A percentile compares a stretch with the other conserved stretches of the same genome.
Conservation (phyloP, 2,329 filamentous ascomycete genomes). For the Sarocladiaceae sp. region DNA sequence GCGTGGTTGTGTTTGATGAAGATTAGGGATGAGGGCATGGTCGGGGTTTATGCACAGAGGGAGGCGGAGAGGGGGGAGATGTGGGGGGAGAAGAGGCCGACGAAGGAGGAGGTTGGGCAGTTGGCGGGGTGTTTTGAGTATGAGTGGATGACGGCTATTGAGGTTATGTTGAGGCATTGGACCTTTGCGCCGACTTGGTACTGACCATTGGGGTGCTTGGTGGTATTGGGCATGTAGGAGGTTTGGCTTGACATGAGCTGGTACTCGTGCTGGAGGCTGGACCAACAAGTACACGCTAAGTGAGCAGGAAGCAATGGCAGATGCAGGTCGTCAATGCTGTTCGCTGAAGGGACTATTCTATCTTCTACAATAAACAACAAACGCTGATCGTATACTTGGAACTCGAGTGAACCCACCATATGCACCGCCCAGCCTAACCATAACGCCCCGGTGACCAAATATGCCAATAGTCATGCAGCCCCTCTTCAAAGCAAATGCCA, state of each 20-base stretch:
- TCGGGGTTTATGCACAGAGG: constrained; percentile 54
- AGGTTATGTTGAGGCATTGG: constrained; percentile 68
- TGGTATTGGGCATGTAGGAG: no score
- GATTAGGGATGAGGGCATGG: constrained; percentile 58
- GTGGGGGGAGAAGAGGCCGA: constrained; percentile 61
- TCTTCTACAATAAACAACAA: no score
- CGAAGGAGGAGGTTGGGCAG: constrained; percentile 50
- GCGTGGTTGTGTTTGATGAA: constrained; percentile 69
- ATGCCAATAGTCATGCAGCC: no score
- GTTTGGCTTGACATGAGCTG: no score
- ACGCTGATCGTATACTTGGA: no score
- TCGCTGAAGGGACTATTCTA: no score
- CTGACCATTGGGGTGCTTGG: constrained; percentile 27
- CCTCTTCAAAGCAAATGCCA: not conserved
- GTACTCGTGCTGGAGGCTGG: no score
- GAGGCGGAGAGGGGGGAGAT: constrained; percentile 63
- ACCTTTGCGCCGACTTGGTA: constrained; percentile 53
- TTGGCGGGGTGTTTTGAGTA: constrained; percentile 58
- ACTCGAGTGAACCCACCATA: no score
- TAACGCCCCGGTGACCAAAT: no score
- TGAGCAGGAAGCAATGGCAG: not conserved
- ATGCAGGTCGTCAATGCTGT: no score
- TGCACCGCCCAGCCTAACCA: no score
- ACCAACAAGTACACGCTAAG: no score
- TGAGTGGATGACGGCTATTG: constrained; percentile 64